Evolutionary conservation across 805 yeast species (phyloP), one percentile per base, ranked within the genome.

Genomic region (Wickerhamomyces chambardii): DNA sequence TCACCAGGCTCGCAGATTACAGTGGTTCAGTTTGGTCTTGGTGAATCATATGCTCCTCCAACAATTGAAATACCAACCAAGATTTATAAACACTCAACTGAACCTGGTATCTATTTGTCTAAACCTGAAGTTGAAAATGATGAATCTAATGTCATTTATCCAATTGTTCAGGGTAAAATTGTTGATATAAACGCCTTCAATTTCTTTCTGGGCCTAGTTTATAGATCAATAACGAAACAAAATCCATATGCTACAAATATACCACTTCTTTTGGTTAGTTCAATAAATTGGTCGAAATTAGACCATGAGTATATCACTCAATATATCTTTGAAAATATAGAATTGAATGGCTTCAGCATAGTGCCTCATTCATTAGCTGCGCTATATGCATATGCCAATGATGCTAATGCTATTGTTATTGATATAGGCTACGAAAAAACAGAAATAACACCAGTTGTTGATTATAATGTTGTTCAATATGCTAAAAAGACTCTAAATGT

Each of bases 1-100:
- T 78, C 85, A 36, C 84, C 95, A 1, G 95, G 96, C 21, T 81
- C 95, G 3, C 64, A 62, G 35, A 61, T 70, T 36, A 85, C 97
- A 0, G 62, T 80, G 36, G 84, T 84, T 21, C 83, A 82, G 45
- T 78, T 84, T 53, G 96, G 96, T 2, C 63, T 89, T 19, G 65
- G 69, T 19, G 94, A 82, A 46, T 65, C 83, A 1, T 67, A 84
- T 41, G 61, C 82, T 8, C 85, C 92, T 2, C 95, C 97, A 2
- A 72, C 77, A 18, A 73, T 71, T 43, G 74, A 75, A 37, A 64
- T 87, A 21, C 95, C 95, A n/a, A 78, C 95, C 0, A 65, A 66
- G 28, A 94, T 90, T 8, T 83, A 73, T 53, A 63, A 60, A 34
- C 65, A 68, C 42, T 51, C 62, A 10, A 48, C 53, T 10, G 51